Evolutionary conservation across 164 flowering plant genomes (phyloP), one percentile per base, ranked within the genome.

Genomic region (Aristolochia contorta): DNA sequence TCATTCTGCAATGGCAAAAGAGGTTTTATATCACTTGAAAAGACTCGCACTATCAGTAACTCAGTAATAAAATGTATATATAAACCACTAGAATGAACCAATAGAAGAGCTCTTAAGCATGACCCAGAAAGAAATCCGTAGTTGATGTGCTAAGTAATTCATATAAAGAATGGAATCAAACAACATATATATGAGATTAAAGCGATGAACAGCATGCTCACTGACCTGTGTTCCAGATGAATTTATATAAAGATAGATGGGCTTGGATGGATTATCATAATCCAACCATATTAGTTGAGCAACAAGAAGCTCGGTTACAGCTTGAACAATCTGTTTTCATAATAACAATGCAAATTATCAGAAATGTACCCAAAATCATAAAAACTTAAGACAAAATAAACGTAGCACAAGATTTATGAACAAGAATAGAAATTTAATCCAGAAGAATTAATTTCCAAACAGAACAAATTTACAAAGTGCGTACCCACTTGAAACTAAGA

Each of bases 141-240:
- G 60, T 57, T 37, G 33, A 16, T 32, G 33, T 16, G 43, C 43
- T 37, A 10, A 37, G 43, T 37, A 37, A 37, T 37, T 10, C 9
- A 37, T 37, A 6, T 8, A 4, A 37, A 37, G 10, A 10, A 3
- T 37, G 43, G 43, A 37, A 3, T 37, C 43, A 37, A 16, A 49
- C n/a, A 6, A 49, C 4, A 23, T 15, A n/a, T 43, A 33, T 37
- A 7, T 24, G 19, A 10, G 16, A 0, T 21, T 22, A 8, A 12
- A 54, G 9, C 4, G 22, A 24, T 54, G 0, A 25, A 60, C 12
- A 25, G 32, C n/a, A 9, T 14, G 16, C 46, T 46, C n/a, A 8
- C 76, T 69, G 56, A 90, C 99, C 96, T 84, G 95, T 27, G 93
- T 88, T 56, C 99, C 99, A 64, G 92, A 56, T 58, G 96, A 93